Evolutionary conservation across 1,284 basidiomycete species (phyloP), one percentile per base, ranked within the genome.

Genomic region (Mycosarcoma maydis): DNA sequence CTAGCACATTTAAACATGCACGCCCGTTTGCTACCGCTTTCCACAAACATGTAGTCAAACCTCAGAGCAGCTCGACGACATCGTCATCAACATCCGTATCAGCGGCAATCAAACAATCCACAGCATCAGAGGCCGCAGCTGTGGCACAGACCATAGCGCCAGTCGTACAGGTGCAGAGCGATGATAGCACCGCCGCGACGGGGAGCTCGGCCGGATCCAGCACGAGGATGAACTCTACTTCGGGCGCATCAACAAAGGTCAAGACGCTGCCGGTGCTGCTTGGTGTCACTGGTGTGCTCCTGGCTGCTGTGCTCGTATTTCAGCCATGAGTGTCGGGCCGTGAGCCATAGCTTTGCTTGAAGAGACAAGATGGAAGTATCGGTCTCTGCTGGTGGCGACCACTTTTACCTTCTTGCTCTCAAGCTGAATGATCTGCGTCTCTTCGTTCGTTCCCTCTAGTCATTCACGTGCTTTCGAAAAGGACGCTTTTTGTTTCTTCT

Each of bases 311-410:
- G 5, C 44, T 64, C 14, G 45, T 50, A 4, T 49, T 53, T 37
- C 54, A 57, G 37, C 61, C 54, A 29, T 64, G 33, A 53, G 3
- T n/a, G n/a, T 16, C 4, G 3, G 17, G 13, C n/a, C 19, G n/a
- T 16, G 11, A 13, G 10, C n/a, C 22, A 36, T 8, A 9, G 14
- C 14, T 11, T 9, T 36, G 16, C 19, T 6, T 6, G 8, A 30
- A 16, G 38, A 20, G 23, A 27, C 17, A 24, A 30, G 23, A 10
- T 20, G 27, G 37, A 39, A 52, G 23, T 40, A 41, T 57, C 40
- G 61, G 54, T 64, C 49, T 51, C 36, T 41, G 26, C 54, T 16
- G 54, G 54, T 49, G 46, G 54, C 40, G 54, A 57, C 61, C 61
- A 49, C 61, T 49, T 51, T 36, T 38, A n/a, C 29, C 38, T 48